phyloP scores from a whole-genome alignment of 2,329 filamentous ascomycete species.

The Ophiocordyceps camponoti-saundersi region DNA sequence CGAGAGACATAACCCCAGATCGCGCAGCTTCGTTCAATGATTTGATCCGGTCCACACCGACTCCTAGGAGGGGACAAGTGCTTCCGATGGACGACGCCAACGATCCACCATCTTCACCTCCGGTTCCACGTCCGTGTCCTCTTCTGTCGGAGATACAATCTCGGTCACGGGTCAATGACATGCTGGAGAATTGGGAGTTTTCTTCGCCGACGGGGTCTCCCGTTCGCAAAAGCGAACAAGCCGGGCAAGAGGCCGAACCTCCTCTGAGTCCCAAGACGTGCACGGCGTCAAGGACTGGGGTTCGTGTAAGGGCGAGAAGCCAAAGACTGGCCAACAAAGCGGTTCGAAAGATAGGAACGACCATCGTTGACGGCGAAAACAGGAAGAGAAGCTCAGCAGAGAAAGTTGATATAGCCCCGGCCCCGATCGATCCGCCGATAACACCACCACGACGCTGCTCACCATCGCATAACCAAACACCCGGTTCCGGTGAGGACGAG shows the following conservation, averaged over 20 bases:
- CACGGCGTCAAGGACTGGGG: constrained; percentile 3
- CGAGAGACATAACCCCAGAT: constrained; percentile 27
- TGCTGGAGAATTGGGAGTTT: constrained; percentile 31
- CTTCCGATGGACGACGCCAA: constrained; percentile 30
- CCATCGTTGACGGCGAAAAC: constrained; percentile 8
- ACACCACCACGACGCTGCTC: constrained; percentile 6
- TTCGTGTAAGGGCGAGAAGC: constrained; percentile 5
- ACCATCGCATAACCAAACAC: constrained; percentile 9
- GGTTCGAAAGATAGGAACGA: not conserved
- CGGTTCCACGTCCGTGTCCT: constrained; percentile 33
- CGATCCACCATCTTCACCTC: constrained; percentile 42
- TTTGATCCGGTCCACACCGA: constrained; percentile 43
- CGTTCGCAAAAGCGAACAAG: constrained; percentile 12
- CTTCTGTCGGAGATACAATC: constrained; percentile 34
- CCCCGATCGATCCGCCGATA: constrained; percentile 1
- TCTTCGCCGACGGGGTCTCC: constrained; percentile 41
- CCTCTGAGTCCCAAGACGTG: constrained; percentile 3
- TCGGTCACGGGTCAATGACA: constrained; percentile 19
- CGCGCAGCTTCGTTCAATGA: constrained; percentile 26
- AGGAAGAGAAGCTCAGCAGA: constrained; percentile 1
- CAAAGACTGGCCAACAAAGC: constrained; percentile 1
- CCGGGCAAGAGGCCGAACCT: constrained; percentile 4
- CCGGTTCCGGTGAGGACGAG: constrained; percentile 24
- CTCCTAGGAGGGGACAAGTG: constrained; percentile 37
- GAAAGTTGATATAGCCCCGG: not conserved